Conservation (phyloP, 2,329 filamentous ascomycete genomes). For the Lecanoromycetidae sp. region DNA sequence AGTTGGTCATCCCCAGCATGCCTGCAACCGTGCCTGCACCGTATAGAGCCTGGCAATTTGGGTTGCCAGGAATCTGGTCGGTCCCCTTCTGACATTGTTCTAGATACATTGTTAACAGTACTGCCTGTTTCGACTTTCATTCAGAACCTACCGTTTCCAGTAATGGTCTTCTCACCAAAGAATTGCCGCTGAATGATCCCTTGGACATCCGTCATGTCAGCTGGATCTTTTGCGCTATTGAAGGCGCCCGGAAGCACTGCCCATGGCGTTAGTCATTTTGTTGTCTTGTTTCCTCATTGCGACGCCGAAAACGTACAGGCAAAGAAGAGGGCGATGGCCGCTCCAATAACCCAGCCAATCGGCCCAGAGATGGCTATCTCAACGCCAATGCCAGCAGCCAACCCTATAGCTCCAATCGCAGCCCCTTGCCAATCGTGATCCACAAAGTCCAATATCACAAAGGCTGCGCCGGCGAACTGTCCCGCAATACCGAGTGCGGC, state of each 20-base stretch:
- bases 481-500: too few species aligned
- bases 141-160: too few species aligned
- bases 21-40: not conserved
- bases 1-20: not conserved
- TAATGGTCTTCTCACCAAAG: not conserved
- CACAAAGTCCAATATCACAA: not conserved
- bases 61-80: not conserved
- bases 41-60: not conserved
- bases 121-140: too few species aligned
- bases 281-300: too few species aligned
- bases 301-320: too few species aligned
- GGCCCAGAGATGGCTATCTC: not conserved
- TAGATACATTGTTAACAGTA: too few species aligned
- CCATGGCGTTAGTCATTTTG: too few species aligned
- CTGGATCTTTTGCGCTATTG: not conserved
- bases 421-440: not conserved
- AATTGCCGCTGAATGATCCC: not conserved
- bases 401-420: not conserved
- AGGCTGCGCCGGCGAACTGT: not conserved
- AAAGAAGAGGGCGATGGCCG: not conserved
- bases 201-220: not conserved
- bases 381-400: not conserved
- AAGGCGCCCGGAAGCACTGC: not conserved
- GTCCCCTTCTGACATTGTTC: not conserved
- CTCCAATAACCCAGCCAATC: slow-evolving; percentile 4